Conservation (phyloP, 1,284 basidiomycete genomes). For the Vanrija sp. region DNA sequence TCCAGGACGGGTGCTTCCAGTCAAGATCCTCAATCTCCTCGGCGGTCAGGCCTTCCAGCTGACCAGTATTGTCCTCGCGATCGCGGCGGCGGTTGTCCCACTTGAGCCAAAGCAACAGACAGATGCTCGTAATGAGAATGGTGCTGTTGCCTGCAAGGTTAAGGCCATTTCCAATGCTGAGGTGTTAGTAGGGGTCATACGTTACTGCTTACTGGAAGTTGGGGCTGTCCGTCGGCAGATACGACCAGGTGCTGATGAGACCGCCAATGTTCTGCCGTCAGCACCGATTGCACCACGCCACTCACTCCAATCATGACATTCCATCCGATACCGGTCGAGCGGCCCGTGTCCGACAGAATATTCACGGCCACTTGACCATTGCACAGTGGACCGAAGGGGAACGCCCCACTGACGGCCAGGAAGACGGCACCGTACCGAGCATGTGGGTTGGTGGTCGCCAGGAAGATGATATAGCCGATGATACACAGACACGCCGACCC, state of each 20-base stretch:
- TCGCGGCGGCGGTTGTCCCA: slow-evolving; percentile 13
- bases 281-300: background rate
- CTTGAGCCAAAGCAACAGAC: slow-evolving; percentile 6
- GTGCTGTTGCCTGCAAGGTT: slow-evolving; percentile 10
- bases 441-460: slow-evolving; percentile 13
- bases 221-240: slow-evolving; percentile 17
- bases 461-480: slow-evolving; percentile 34
- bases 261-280: slow-evolving; percentile 14
- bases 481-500: slow-evolving; percentile 31
- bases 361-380: slow-evolving; percentile 10
- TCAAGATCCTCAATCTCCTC: slow-evolving; percentile 15
- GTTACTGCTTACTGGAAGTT: slow-evolving; percentile 13
- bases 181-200: too few relatives aligned
- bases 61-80: slow-evolving; percentile 3
- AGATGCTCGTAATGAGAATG: slow-evolving; percentile 9
- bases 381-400: slow-evolving; percentile 12
- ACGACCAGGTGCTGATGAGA: slow-evolving; percentile 26
- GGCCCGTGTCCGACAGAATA: slow-evolving; percentile 7
- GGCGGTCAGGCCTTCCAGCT: slow-evolving; percentile 3
- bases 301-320: slow-evolving; percentile 17
- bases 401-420: slow-evolving; percentile 8
- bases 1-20: slow-evolving; percentile 17
- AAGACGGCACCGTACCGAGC: slow-evolving; percentile 16
- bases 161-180: slow-evolving; percentile 17
- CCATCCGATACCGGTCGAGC: slow-evolving; percentile 13